A percentile compares a stretch with the other conserved stretches of the same genome.
These are phyloP conservation scores for Leccinellum albellum DNA, from an alignment of 768 basidiomycete species.

Conservation along the genomic window DNA sequence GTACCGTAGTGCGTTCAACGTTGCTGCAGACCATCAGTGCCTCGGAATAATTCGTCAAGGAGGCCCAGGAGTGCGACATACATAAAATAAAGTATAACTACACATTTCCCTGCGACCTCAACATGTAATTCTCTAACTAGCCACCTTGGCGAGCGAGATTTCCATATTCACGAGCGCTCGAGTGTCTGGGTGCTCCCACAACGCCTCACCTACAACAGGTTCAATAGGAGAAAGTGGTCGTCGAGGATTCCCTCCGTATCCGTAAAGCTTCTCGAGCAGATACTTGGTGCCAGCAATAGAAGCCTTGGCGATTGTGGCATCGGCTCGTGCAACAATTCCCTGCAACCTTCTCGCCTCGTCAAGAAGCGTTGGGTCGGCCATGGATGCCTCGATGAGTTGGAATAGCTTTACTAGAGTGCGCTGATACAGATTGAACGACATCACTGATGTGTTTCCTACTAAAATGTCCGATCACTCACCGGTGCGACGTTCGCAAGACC, in stretches of 20 bases:
- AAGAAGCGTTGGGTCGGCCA: conserved; percentile 52
- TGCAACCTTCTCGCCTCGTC: conserved; percentile 72
- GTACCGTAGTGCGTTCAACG: no score
- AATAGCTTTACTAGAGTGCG: conserved; percentile 57
- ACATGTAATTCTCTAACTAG: not conserved
- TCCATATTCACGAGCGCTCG: conserved; percentile 66
- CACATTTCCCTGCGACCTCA: not conserved
- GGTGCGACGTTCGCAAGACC: conserved; percentile 85
- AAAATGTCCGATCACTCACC: conserved; percentile 36
- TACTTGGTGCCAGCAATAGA: conserved; percentile 84
- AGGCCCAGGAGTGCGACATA: not conserved
- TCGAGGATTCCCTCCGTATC: conserved; percentile 79
- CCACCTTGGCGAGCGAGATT: conserved; percentile 44
- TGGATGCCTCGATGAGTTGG: conserved; percentile 56
- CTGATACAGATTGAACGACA: conserved; percentile 35
- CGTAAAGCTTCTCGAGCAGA: conserved; percentile 66
- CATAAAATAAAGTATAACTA: not conserved
- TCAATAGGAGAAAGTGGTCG: conserved; percentile 71
- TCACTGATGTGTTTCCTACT: not conserved
- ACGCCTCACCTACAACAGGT: conserved; percentile 46
- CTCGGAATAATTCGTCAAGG: not conserved
- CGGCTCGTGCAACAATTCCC: conserved; percentile 75
- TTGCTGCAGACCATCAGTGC: not conserved
- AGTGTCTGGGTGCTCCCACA: conserved; percentile 74
- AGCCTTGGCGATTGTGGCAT: conserved; percentile 72